These are phyloP conservation scores for Vaccinium myrtillus DNA, from an alignment of 148 eudicot species.

Conservation along the genomic window DNA sequence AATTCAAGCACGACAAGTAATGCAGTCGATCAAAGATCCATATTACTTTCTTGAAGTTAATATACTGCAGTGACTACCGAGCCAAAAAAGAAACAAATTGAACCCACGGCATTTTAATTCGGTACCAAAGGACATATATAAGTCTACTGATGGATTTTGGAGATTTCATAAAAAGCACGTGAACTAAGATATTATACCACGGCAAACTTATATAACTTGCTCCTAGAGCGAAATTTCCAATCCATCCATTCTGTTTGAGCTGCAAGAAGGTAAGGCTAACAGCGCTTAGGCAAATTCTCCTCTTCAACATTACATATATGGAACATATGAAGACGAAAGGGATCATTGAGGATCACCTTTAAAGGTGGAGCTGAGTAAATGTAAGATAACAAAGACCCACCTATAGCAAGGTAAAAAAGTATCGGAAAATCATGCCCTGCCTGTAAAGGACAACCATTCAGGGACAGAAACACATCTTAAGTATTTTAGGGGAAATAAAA, in stretches of 20 bases:
- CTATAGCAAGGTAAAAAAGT: slow-evolving; percentile 84
- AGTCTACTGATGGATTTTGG: background rate
- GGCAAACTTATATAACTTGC: slow-evolving; percentile 96
- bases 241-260: slow-evolving; percentile 99
- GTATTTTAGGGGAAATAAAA: slow-evolving; percentile 1
- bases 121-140: background rate
- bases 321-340: slow-evolving; percentile 5
- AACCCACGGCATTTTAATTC: background rate
- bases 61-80: background rate
- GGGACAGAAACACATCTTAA: slow-evolving; percentile 1
- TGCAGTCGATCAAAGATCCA: background rate
- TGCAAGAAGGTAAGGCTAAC: slow-evolving; percentile 30
- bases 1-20: slow-evolving; percentile 13
- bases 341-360: slow-evolving; percentile 47
- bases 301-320: background rate
- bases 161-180: slow-evolving; percentile 3
- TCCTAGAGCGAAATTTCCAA: slow-evolving; percentile 96
- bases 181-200: slow-evolving; percentile 50
- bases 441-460: slow-evolving; percentile 38
- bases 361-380: slow-evolving; percentile 97
- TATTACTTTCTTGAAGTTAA: background rate
- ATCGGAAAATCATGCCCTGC: slow-evolving; percentile 83
- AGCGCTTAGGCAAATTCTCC: slow-evolving; percentile 6
- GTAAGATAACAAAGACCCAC: slow-evolving; percentile 86
- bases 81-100: background rate